Evolutionary conservation across 441 rosid genomes (phyloP).

Genomic region (Syzygium syzygioides): DNA sequence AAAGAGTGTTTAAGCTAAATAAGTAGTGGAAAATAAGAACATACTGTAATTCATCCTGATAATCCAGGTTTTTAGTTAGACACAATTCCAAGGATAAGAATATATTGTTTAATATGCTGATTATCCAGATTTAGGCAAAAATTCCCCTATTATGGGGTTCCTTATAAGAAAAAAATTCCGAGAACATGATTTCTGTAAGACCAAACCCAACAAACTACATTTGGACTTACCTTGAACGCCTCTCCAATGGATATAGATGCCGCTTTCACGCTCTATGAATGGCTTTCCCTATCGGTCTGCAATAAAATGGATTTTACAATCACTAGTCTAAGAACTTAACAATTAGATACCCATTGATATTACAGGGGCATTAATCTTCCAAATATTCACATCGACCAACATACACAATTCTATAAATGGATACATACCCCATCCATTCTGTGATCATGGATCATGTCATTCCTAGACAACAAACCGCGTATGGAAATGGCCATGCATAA

Average conservation of each 20-base stretch:
- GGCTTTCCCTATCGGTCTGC: background rate
- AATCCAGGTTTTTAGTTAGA: background rate
- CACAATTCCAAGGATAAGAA: background rate
- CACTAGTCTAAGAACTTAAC: background rate
- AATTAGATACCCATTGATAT: background rate
- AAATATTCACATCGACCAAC: background rate
- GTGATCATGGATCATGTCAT: background rate
- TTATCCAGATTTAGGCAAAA: background rate
- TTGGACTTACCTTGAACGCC: background rate
- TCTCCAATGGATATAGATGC: background rate
- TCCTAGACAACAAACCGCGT: background rate
- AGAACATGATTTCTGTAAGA: background rate
- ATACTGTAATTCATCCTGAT: background rate
- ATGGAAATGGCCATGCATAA: background rate
- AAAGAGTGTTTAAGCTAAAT: fast-evolving
- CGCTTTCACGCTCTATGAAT: background rate
- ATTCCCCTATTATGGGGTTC: background rate
- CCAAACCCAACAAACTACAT: background rate
- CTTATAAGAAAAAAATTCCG: background rate
- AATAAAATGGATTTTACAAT: background rate
- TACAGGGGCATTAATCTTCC: background rate
- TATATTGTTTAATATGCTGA: background rate
- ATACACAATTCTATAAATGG: background rate
- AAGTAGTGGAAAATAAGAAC: background rate
- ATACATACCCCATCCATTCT: background rate